phyloP scores from a whole-genome alignment of 805 yeast species.

The Metschnikowia continentalis region DNA sequence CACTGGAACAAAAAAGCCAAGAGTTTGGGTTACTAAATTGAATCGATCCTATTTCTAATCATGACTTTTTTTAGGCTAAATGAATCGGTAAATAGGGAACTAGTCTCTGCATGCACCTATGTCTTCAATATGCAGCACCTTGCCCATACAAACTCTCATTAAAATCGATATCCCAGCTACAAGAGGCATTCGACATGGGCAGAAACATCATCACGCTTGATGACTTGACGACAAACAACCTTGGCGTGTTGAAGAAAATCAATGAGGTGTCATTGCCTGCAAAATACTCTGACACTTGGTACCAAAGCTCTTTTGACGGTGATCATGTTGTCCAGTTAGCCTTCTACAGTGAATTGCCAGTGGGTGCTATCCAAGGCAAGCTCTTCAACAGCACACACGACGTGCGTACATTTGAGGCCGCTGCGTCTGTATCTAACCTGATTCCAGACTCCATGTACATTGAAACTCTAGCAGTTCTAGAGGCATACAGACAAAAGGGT shows the following conservation, averaged over 20 bases:
- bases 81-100: not conserved
- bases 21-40: too few species aligned
- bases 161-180: not conserved
- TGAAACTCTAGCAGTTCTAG: conserved; percentile 64
- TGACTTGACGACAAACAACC: conserved; percentile 55
- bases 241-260: conserved; percentile 56
- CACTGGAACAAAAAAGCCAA: not conserved
- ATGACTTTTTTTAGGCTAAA: not conserved
- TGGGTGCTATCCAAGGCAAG: conserved; percentile 67
- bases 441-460: conserved; percentile 56
- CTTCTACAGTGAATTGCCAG: conserved; percentile 72
- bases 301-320: conserved; percentile 41
- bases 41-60: not conserved
- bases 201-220: conserved; percentile 51
- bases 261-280: conserved; percentile 51
- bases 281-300: conserved; percentile 49
- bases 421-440: conserved; percentile 22
- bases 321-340: conserved; percentile 57
- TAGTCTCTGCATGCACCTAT: not conserved
- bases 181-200: conserved; percentile 18
- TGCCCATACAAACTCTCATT: not conserved
- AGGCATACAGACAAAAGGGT: conserved; percentile 57
- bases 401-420: conserved; percentile 23
- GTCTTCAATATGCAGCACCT: not conserved
- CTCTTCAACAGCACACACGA: conserved; percentile 42